Evolutionary conservation across 2,329 filamentous ascomycete genomes (phyloP), one percentile per base, ranked within the genome.

Genomic region (Talaromyces sp.): DNA sequence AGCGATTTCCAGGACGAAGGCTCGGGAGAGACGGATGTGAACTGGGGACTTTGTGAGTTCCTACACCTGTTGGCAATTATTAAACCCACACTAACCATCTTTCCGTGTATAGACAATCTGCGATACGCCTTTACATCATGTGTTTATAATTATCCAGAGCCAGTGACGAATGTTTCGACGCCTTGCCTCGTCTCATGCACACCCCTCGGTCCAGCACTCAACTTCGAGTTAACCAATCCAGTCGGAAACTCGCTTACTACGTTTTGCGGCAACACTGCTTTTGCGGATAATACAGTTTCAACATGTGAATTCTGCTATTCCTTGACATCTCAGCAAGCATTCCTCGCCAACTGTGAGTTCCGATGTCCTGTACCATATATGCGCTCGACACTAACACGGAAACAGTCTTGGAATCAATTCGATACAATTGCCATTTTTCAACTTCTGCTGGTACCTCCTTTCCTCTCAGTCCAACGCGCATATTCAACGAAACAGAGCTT

Each of bases 1-100:
- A 80, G 78, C 59, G 70, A 68, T 5, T 77, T 72, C 59, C 63
- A 67, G 19, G 69, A 77, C 63, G 57, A 63, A 2, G 52, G 51
- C 1, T 71, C 69, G 1, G 74, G 73, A 26, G 71, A 78, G 61
- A 72, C 77, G 19, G 78, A 80, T 64, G 74, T 80, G 10, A 67
- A 75, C 64, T 80, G 76, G 77, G 78, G 73, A 41, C 67, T 80
- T 51, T 78, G 78, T 80, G 76, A 64, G 77, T 63, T 38, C 19
- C 10, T 31, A 31, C 57, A 27, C 3, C 32, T 10, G 32, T 27
- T 38, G n/a, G 5, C 17, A 17, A 38, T 9, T 38, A n/a, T 17
- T n/a, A 2, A 14, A 38, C n/a, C 6, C 1, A 38, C 5, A 50
- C 32, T 59, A 57, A 56, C 63, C 65, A 56, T 65, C 67, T 41